Conservation (phyloP, 345 rosid genomes). For the Leavenworthia alabamica region DNA sequence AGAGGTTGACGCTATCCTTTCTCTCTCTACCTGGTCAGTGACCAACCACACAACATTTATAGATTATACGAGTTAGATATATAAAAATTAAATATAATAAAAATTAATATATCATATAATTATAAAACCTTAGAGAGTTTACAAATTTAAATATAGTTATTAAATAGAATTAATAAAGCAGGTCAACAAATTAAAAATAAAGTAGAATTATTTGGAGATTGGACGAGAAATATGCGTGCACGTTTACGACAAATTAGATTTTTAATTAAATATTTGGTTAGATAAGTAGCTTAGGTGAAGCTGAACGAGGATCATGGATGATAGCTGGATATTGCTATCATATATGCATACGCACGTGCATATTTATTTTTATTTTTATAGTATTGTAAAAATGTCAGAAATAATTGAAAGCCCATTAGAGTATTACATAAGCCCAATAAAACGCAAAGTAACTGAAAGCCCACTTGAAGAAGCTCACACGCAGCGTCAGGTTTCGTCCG, state of each 20-base stretch:
- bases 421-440: neutral
- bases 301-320: slow-evolving; percentile 26
- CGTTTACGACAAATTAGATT: slow-evolving; percentile 24
- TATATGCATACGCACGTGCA: neutral
- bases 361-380: neutral
- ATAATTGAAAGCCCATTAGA: neutral
- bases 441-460: neutral
- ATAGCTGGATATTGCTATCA: slow-evolving; percentile 21
- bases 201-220: slow-evolving; percentile 18
- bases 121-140: no score
- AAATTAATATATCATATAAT: no score
- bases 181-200: slow-evolving; percentile 14
- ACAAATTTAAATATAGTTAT: no score
- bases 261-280: neutral
- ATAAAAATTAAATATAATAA: no score
- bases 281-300: slow-evolving; percentile 10
- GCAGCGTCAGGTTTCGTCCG: neutral
- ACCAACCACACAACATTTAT: slow-evolving; percentile 32
- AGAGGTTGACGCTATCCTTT: slow-evolving; percentile 28
- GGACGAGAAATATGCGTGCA: slow-evolving; percentile 37
- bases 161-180: neutral
- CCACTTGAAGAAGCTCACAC: neutral
- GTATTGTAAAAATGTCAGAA: neutral
- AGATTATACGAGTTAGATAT: no score
- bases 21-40: slow-evolving; percentile 23